Base-by-base conservation (phyloP, 371 early-diverging fungal species). In the Batrachochytrium dendrobatidis region DNA sequence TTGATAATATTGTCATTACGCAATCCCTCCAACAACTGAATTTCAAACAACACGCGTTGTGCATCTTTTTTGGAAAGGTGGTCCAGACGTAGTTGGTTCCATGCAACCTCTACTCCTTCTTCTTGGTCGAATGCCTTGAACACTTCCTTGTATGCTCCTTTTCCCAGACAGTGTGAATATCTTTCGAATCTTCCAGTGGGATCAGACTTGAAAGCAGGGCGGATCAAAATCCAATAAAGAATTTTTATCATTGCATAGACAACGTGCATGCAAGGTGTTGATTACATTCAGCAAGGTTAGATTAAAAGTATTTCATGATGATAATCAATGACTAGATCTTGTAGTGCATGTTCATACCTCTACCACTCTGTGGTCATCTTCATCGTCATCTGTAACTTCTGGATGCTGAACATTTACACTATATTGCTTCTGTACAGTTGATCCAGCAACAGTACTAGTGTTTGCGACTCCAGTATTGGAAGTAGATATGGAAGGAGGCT, bases 1-100 rank as follows among this genome's bases (percentile, higher is more conserved):
- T 84, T 83, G 69, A 95, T 90, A 53, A 94, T 90, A 70, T 90
- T 87, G 17, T 91, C 90, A 68, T 92, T 89, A 49, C 87, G 76
- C 35, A 94, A 82, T 24, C 79, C 80, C 64, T 89, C 81, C 22
- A 94, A 77, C 31, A 84, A 68, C 56, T 68, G 62, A 54, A 85
- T 83, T 66, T 85, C 85, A 50, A 72, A 71, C 32, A 78, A 63
- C 34, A 83, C 75, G 52, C 82, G 75, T 49, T 78, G 72, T 4
- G 79, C 80, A 29, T 82, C 83, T 53, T 73, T 76, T 45, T 75
- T 71, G 10, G 70, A 61, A n/a, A 82, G 68, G 59, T 81, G 76
- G 65, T 83, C 81, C 46, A 84, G 63, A n/a, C 81, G 76, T 22
- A 88, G 74, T 70, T 82, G 84, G 39, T 81, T 79, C 80, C 81